These are phyloP conservation scores for Heterobasidion annosum DNA, from an alignment of 1,284 basidiomycete genomes.

Conservation along the genomic window DNA sequence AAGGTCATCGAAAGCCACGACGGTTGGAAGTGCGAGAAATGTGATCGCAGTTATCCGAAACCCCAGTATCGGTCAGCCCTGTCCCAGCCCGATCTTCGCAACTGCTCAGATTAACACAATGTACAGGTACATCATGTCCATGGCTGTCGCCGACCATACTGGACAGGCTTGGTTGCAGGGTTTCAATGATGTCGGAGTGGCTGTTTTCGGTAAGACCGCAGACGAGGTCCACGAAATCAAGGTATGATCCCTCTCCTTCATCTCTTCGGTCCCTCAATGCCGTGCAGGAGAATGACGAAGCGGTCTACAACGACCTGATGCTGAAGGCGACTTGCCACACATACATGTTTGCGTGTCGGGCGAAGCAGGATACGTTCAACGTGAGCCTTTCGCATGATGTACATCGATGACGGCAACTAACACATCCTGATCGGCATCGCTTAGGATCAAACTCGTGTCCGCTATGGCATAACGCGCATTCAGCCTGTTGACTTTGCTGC, in stretches of 20 bases:
- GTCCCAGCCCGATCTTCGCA: neutral
- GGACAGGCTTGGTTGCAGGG: constrained; percentile 90
- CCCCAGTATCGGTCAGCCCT: constrained; percentile 71
- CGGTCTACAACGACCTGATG: constrained; percentile 54
- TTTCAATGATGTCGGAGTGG: constrained; percentile 88
- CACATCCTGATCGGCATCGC: constrained; percentile 1
- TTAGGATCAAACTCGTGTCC: constrained; percentile 70
- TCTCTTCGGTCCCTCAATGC: constrained; percentile 1
- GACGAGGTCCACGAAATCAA: constrained; percentile 72
- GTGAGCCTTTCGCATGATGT: constrained; percentile 32
- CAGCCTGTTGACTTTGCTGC: constrained; percentile 62
- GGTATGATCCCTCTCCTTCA: constrained; percentile 27
- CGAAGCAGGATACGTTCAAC: constrained; percentile 83
- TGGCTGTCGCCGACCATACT: constrained; percentile 87
- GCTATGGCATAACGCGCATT: constrained; percentile 75
- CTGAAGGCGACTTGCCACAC: constrained; percentile 60
- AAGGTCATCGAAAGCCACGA: constrained; percentile 73
- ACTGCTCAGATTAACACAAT: neutral
- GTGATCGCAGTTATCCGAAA: constrained; percentile 61
- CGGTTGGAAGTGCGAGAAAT: constrained; percentile 93
- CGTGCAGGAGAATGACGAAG: constrained; percentile 56
- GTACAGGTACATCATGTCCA: constrained; percentile 78
- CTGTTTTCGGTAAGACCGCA: constrained; percentile 74
- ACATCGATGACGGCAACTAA: neutral
- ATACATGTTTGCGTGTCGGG: constrained; percentile 83